Evolutionary conservation across 192 early-diverging fungal species (phyloP).

Genomic region (Phycomyces blakesleeanus): DNA sequence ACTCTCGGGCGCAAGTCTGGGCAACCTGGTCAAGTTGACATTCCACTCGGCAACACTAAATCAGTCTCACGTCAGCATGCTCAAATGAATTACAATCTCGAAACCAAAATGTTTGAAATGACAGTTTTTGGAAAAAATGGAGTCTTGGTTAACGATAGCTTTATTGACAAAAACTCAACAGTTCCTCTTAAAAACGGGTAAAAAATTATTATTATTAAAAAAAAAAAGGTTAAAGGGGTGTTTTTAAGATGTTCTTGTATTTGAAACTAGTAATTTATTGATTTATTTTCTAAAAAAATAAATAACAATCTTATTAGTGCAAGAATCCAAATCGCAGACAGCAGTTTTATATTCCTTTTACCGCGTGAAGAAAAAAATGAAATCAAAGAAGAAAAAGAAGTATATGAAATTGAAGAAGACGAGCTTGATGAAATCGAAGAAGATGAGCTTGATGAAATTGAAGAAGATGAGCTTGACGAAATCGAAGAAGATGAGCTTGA

Average conservation of each 20-base stretch:
- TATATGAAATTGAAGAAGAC: no score
- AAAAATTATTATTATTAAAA: constrained; percentile 6
- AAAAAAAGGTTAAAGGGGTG: no score
- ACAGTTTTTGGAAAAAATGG: constrained; percentile 87
- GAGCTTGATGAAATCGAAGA: no score
- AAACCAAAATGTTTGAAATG: constrained; percentile 77
- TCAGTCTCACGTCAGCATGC: constrained; percentile 84
- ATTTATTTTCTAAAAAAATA: no score
- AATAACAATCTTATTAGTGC: constrained; percentile 38
- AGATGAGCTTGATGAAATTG: no score
- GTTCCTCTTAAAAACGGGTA: constrained; percentile 62
- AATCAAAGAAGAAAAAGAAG: background rate
- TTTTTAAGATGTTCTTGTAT: no score
- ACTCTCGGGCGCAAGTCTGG: constrained; percentile 70
- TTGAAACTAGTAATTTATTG: no score
- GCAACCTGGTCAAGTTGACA: constrained; percentile 66
- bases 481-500: no score
- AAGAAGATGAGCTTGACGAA: no score
- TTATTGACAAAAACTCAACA: constrained; percentile 61
- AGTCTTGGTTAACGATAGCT: constrained; percentile 75
- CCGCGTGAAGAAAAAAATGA: constrained; percentile 43
- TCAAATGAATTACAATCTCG: constrained; percentile 81
- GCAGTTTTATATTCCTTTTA: constrained; percentile 74
- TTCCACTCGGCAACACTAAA: constrained; percentile 80
- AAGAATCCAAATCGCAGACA: constrained; percentile 79